Evolutionary conservation across 2,329 filamentous ascomycete species (phyloP), one percentile per base, ranked within the genome.

Genomic region (Endoconidiophora laricicola): DNA sequence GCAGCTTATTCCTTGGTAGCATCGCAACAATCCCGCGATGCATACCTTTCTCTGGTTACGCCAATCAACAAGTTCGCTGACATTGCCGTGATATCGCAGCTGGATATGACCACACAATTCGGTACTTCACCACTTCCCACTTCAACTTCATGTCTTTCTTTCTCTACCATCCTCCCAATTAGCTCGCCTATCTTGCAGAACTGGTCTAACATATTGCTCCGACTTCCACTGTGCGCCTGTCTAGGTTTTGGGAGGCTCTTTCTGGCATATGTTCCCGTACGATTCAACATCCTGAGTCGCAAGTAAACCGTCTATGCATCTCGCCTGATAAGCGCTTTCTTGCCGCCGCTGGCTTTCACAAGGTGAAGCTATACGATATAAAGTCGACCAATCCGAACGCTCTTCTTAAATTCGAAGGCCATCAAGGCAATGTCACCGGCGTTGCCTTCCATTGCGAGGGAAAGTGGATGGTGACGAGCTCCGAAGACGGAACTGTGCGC

Each of bases 381-480:
- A 94, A 94, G 62, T 94, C 87, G 14, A 90, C 86, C n/a, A 96
- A 96, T 60, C 88, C 91, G 2, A 91, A 90, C 57, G 83, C 91
- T 1, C 74, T 96, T 22, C 78, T 96, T 60, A 88, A 83, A 18
- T 96, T 98, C 60, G 90, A 96, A 62, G 91, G 91, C 40, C 91
- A 98, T 67, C 91, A 86, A 10, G 86, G 81, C 57, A 98, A 98
- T 60, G 82, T 98, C 62, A 98, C 91, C 0, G 91, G 91, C 41
- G 85, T 98, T 44, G 88, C 88, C 9, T 98, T 98, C 63, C 91
- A 98, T 65, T 96, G 90, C 63, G 91, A 98, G 65, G 88, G 90
- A 9, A 98, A 98, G 68, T 98, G 91, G 91, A 95, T 98, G 85
- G 91, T 96, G 16, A 98, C 91, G 7, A 93, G 84, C 64, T 94